These are phyloP conservation scores for Fusarium abutilonis DNA, from an alignment of 2,329 filamentous ascomycete species.

Conservation along the genomic window DNA sequence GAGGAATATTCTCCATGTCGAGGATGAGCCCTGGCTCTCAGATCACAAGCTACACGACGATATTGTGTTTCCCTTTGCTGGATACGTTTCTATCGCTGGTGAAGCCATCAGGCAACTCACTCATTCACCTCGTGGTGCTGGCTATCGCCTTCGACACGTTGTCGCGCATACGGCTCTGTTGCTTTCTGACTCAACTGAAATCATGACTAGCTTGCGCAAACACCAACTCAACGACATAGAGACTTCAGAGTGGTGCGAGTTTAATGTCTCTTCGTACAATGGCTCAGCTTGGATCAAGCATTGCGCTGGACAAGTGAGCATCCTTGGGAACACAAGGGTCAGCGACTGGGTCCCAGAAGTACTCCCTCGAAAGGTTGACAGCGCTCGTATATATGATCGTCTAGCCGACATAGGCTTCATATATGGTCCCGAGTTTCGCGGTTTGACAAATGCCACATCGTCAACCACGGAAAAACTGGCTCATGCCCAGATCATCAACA, in stretches of 20 bases:
- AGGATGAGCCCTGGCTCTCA: slow-evolving; percentile 51
- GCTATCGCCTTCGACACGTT: slow-evolving; percentile 11
- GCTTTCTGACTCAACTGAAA: slow-evolving; percentile 1
- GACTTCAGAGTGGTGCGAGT: slow-evolving; percentile 20
- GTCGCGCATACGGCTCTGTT: slow-evolving; percentile 10
- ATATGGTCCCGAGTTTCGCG: slow-evolving; percentile 10
- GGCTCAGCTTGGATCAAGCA: slow-evolving; percentile 23
- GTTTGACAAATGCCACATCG: not conserved
- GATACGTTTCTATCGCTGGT: slow-evolving; percentile 55
- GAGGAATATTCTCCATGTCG: slow-evolving; percentile 41
- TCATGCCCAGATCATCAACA: not conserved
- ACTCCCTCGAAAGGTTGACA: slow-evolving; percentile 5
- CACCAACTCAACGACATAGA: slow-evolving; percentile 19
- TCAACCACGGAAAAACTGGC: not conserved
- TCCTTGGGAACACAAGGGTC: not conserved
- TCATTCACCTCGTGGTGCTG: not conserved
- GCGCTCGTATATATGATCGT: not conserved
- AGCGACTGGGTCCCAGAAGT: not conserved
- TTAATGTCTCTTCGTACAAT: slow-evolving; percentile 17
- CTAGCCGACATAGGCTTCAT: slow-evolving; percentile 4
- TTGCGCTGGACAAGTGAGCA: slow-evolving; percentile 19
- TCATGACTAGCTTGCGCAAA: slow-evolving; percentile 12
- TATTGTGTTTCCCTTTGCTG: slow-evolving; percentile 39
- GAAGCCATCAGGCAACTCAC: slow-evolving; percentile 48
- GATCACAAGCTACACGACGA: slow-evolving; percentile 50